These are phyloP conservation scores for Nemania diffusa DNA, from an alignment of 2,329 filamentous ascomycete genomes.

Conservation along the genomic window DNA sequence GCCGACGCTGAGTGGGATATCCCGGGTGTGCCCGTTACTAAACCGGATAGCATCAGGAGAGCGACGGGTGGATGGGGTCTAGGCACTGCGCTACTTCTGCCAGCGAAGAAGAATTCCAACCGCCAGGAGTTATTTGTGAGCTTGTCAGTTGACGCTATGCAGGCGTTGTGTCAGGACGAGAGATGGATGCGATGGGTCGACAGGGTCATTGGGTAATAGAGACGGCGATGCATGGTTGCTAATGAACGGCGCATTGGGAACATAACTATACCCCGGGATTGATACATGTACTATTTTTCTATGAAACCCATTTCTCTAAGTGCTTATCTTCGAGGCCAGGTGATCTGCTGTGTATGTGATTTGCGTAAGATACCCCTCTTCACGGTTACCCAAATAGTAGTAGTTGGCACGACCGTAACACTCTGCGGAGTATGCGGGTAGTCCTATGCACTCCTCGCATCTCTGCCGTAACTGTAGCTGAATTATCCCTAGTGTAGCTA, in stretches of 20 bases:
- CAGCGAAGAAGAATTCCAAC: conserved; percentile 43
- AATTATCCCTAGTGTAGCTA: background rate
- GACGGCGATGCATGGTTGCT: conserved; percentile 20
- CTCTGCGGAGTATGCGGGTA: background rate
- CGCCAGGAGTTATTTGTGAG: conserved; percentile 50
- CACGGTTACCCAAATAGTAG: conserved; percentile 18
- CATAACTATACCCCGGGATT: conserved; percentile 36
- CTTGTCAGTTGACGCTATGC: conserved; percentile 48
- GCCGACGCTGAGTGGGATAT: conserved; percentile 54
- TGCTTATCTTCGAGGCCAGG: conserved; percentile 12
- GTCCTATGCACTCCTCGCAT: background rate
- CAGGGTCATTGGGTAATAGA: conserved; percentile 47
- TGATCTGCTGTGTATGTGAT: conserved; percentile 11
- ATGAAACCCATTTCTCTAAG: conserved; percentile 3
- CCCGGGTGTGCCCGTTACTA: conserved; percentile 51
- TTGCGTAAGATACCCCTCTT: conserved; percentile 19
- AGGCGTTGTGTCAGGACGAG: conserved; percentile 46
- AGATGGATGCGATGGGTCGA: conserved; percentile 50
- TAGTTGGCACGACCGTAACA: conserved; percentile 1
- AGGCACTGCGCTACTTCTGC: conserved; percentile 49
- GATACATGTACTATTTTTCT: conserved; percentile 24
- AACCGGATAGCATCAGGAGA: conserved; percentile 51
- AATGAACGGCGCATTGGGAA: conserved; percentile 38
- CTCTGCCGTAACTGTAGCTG: background rate
- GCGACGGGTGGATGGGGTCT: conserved; percentile 48